These are phyloP conservation scores for Chytriomyces sp. DNA, from an alignment of 192 early-diverging fungal species.

Conservation along the genomic window DNA sequence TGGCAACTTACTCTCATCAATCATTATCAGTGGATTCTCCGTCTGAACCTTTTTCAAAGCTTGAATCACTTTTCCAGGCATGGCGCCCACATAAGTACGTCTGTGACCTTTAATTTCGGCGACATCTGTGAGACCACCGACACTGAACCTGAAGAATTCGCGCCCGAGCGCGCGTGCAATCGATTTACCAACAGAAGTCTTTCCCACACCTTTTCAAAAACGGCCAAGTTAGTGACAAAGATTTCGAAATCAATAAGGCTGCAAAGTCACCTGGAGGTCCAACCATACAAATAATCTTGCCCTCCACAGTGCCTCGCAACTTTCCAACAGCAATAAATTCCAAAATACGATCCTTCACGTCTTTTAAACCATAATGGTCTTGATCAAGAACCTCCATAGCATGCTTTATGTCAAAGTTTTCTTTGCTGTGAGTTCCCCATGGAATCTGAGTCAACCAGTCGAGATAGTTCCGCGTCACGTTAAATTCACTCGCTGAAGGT, in stretches of 20 bases:
- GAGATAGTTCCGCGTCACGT: slow-evolving; percentile 97
- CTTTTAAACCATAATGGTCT: slow-evolving; percentile 98
- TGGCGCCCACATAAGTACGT: slow-evolving; percentile 98
- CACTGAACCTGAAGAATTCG: slow-evolving; percentile 92
- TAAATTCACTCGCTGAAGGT: slow-evolving; percentile 95
- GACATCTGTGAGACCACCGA: slow-evolving; percentile 96
- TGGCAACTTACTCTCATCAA: slow-evolving; percentile 77
- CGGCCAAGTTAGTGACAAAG: background rate
- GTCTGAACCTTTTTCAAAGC: slow-evolving; percentile 99
- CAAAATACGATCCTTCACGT: slow-evolving; percentile 98
- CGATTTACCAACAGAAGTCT: slow-evolving; percentile 97
- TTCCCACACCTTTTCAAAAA: slow-evolving; percentile 75
- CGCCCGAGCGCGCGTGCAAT: slow-evolving; percentile 94
- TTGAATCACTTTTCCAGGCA: slow-evolving; percentile 99
- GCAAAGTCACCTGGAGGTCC: slow-evolving; percentile 83
- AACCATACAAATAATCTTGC: slow-evolving; percentile 96
- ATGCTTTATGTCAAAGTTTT: slow-evolving; percentile 92
- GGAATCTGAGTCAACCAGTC: slow-evolving; percentile 99
- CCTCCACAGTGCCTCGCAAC: slow-evolving; percentile 92
- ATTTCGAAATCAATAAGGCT: slow-evolving; percentile 21
- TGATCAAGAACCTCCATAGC: slow-evolving; percentile 91
- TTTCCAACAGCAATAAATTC: slow-evolving; percentile 99
- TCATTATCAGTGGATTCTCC: slow-evolving; percentile 95
- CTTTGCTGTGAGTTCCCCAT: slow-evolving; percentile 88
- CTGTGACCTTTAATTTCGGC: slow-evolving; percentile 99